phyloP scores from a whole-genome alignment of 2,329 filamentous ascomycete genomes.

The Fusarium abutilonis region DNA sequence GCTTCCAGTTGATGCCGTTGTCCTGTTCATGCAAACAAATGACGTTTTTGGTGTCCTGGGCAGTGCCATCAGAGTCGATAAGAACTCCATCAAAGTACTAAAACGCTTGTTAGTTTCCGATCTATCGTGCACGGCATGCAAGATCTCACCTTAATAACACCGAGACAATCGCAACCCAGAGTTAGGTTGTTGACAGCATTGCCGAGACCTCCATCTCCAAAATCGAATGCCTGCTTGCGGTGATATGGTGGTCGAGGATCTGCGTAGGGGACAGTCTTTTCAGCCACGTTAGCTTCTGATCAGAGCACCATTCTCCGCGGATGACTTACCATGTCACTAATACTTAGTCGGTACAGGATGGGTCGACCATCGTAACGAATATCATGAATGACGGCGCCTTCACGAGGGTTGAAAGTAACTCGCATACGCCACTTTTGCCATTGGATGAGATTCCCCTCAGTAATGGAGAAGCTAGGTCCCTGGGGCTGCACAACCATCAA shows the following conservation, averaged over 20 bases:
- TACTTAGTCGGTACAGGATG: constrained; percentile 71
- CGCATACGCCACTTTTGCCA: constrained; percentile 76
- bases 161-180: constrained; percentile 75
- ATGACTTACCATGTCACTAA: constrained; percentile 70
- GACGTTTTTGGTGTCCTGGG: constrained; percentile 61
- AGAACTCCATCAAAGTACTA: constrained; percentile 53
- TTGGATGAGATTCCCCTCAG: constrained; percentile 54
- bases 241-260: constrained; percentile 70
- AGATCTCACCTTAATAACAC: constrained; percentile 60
- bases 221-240: constrained; percentile 75
- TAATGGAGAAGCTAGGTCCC: constrained; percentile 55
- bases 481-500: constrained; percentile 58
- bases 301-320: rapidly evolving
- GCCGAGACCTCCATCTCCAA: constrained; percentile 73
- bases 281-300: neutral
- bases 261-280: constrained; percentile 66
- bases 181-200: constrained; percentile 72
- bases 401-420: constrained; percentile 74
- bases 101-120: neutral
- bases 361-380: constrained; percentile 71
- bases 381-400: constrained; percentile 75
- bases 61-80: constrained; percentile 43
- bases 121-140: rapidly evolving
- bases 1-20: constrained; percentile 76
- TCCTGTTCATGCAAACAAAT: constrained; percentile 78